Conservation (phyloP, 148 eudicot genomes). For the Rhododendron molle region DNA sequence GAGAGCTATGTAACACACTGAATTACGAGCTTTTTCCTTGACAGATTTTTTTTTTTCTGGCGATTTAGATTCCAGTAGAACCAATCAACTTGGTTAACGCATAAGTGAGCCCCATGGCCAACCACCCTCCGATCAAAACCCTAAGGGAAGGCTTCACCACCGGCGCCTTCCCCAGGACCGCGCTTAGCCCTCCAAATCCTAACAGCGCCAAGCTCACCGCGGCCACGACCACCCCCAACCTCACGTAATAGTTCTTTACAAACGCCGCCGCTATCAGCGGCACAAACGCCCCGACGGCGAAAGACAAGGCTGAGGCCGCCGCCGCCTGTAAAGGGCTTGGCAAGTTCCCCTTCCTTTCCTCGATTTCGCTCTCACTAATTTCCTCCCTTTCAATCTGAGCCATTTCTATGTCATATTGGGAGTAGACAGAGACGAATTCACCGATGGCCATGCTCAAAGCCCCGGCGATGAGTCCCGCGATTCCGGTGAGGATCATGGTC, state of each 20-base stretch:
- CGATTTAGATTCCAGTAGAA: conserved; percentile 5
- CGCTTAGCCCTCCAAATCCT: conserved; percentile 18
- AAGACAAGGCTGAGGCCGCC: conserved; percentile 27
- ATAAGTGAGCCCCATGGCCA: conserved; percentile 41
- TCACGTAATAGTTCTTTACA: conserved; percentile 14
- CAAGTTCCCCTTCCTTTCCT: conserved; percentile 1
- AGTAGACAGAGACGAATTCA: conserved; percentile 32
- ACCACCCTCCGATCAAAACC: conserved; percentile 43
- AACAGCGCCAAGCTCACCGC: conserved; percentile 29
- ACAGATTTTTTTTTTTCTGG: too few species aligned
- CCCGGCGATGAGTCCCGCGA: conserved; percentile 31
- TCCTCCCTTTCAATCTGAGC: conserved; percentile 26
- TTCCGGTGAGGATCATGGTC: conserved; percentile 33
- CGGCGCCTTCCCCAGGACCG: conserved; percentile 13
- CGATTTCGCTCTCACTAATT: background rate
- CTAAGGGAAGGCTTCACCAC: conserved; percentile 21
- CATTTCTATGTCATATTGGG: conserved; percentile 29
- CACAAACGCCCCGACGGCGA: conserved; percentile 25
- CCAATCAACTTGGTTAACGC: conserved; percentile 31
- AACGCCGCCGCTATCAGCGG: conserved; percentile 34
- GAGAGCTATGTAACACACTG: too few species aligned
- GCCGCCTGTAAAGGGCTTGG: conserved; percentile 35
- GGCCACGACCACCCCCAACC: conserved; percentile 25
- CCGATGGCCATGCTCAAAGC: conserved; percentile 48
- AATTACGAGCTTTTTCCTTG: too few species aligned